Percentiles rank a stretch among this genome's conserved stretches.
Conservation (phyloP, 371 early-diverging fungal species). For the Encephalitozoon hellem region DNA sequence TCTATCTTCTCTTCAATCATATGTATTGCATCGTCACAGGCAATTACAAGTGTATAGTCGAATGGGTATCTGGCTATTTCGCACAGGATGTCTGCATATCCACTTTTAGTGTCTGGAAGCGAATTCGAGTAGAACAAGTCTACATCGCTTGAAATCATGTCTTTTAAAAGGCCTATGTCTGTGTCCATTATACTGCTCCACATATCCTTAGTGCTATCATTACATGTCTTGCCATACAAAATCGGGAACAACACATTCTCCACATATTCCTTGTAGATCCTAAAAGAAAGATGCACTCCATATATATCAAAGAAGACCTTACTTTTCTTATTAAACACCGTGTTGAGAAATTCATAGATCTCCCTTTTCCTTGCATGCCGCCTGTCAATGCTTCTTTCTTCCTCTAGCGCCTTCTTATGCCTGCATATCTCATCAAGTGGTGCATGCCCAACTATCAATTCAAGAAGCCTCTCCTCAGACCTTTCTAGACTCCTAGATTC, state of each 20-base stretch:
- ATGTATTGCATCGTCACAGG: not conserved
- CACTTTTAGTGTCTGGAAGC: not conserved
- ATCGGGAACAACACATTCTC: not conserved
- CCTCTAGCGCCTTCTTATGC: slow-evolving; percentile 6
- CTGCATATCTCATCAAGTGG: not conserved
- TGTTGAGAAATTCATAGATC: not conserved
- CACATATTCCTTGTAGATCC: slow-evolving; percentile 10
- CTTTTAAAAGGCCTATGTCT: not conserved
- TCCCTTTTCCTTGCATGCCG: not conserved
- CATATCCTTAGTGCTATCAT: not conserved
- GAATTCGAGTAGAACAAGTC: not conserved
- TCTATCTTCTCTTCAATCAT: slow-evolving; percentile 5
- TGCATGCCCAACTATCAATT: not conserved
- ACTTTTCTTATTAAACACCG: not conserved
- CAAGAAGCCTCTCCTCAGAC: slow-evolving; percentile 2
- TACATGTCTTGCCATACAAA: not conserved
- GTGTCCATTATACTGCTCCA: not conserved
- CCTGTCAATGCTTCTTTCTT: not conserved
- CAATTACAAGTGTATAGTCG: slow-evolving; percentile 25
- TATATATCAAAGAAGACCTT: not conserved
- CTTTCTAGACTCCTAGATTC: not conserved
- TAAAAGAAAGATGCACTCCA: slow-evolving; percentile 17
- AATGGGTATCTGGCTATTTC: slow-evolving; percentile 14
- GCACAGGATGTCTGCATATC: not conserved
- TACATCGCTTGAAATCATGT: not conserved